Evolutionary conservation across 2,329 filamentous ascomycete genomes (phyloP).

Genomic region (Phaeoacremonium minimum): DNA sequence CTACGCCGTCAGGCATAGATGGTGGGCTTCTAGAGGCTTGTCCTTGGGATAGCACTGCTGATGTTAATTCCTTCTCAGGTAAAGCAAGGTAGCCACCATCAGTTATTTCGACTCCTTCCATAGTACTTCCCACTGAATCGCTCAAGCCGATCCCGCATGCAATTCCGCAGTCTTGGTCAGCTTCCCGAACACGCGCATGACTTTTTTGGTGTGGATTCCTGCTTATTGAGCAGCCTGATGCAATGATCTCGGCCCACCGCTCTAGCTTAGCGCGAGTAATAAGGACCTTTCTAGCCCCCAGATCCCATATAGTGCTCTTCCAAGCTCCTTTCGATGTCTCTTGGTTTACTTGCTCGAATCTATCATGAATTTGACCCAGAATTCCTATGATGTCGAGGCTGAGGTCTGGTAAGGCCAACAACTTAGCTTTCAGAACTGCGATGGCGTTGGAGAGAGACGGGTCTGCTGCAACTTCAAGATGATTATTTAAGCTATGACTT

Average conservation of each 20-base stretch:
- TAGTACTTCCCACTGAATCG: too few relatives aligned
- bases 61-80: neutral
- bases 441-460: constrained; percentile 34
- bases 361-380: constrained; percentile 31
- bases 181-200: too few relatives aligned
- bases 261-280: constrained; percentile 41
- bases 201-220: too few relatives aligned
- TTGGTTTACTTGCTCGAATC: constrained; percentile 37
- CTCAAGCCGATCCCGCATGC: too few relatives aligned
- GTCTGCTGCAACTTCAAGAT: constrained; percentile 28
- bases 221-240: constrained; percentile 23
- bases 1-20: constrained; percentile 2
- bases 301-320: constrained; percentile 42
- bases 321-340: constrained; percentile 27
- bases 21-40: neutral
- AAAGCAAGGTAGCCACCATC: neutral
- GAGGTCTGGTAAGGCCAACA: constrained; percentile 38
- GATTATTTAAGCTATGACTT: too few relatives aligned
- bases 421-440: constrained; percentile 31
- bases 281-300: constrained; percentile 41
- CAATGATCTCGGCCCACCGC: constrained; percentile 40
- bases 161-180: constrained; percentile 6
- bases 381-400: constrained; percentile 39
- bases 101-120: neutral
- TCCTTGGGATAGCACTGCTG: constrained; percentile 1